Base-by-base conservation (phyloP, 1,139 yeast genomes). In the Yamadazyma dendronema region DNA sequence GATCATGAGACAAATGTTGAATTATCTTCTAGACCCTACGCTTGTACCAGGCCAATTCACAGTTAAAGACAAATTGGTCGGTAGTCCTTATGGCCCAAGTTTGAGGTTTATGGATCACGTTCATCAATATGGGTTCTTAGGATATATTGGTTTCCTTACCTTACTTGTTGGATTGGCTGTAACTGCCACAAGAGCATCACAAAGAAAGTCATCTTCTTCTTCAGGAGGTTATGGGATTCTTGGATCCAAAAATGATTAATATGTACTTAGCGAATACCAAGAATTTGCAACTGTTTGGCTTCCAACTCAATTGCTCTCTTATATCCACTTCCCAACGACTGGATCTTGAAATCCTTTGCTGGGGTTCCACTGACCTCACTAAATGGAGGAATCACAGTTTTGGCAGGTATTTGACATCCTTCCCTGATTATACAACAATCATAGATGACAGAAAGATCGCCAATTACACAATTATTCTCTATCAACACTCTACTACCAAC, bases 401-500 rank as follows among this genome's bases (percentile, higher is more conserved):
- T 67, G 1, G 78, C 72, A 0, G 90, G 86, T 2, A 84, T 53
- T 4, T 56, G 59, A 0, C 82, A 62, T 14, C 69, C 69, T 25
- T 65, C 62, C 13, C 69, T 68, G 2, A 84, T 62, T 9, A 77
- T 52, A 28, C 81, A 81, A 47, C 86, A 79, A 48, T 83, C 89
- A 46, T 79, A 77, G 23, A 84, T 61, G n/a, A 79, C 68, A 4
- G 74, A 62, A 36, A 69, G 60, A 41, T 67, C 63, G 8, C 75
- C 65, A 17, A 76, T 44, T 0, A 40, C 34, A 41, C 77, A 72
- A 28, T 62, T 46, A 0, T 50, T 46, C 19, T 74, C 89, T 4
- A 84, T 62, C 8, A 63, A 45, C 22, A 84, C 84, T 36, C 84
- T 56, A 42, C 65, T 70, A 1, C 90, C 92, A 11, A 84, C 69